Evolutionary conservation across 441 rosid genomes (phyloP).

Genomic region (Gossypium laxum): DNA sequence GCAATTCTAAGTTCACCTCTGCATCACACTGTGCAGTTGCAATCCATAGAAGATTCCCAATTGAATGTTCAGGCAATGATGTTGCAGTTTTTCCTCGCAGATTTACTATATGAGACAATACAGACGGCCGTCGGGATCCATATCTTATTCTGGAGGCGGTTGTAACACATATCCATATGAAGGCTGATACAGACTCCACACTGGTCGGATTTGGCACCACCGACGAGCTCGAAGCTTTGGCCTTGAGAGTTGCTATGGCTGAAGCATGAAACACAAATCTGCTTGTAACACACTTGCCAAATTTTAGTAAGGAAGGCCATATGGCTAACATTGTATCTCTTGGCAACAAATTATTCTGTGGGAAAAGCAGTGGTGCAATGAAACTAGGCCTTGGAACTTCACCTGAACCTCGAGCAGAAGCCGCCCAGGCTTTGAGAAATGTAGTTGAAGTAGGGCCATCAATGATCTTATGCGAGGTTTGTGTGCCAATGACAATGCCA

Average conservation of each 20-base stretch:
- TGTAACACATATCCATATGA: conserved; percentile 26
- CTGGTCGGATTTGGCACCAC: conserved; percentile 21
- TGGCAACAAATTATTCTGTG: conserved; percentile 19
- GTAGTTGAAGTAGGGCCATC: conserved; percentile 40
- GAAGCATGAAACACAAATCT: conserved; percentile 38
- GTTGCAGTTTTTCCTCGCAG: not conserved
- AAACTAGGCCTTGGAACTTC: conserved; percentile 21
- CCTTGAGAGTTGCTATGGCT: conserved; percentile 25
- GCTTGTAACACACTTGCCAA: conserved; percentile 26
- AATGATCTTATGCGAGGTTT: conserved; percentile 42
- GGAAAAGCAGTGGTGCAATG: conserved; percentile 27
- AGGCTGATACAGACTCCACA: conserved; percentile 32
- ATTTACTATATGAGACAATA: not conserved
- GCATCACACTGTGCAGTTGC: conserved; percentile 19
- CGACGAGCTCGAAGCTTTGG: conserved; percentile 13
- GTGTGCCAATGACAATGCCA: conserved; percentile 36
- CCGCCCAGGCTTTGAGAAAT: conserved; percentile 38
- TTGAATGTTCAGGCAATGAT: conserved; percentile 10
- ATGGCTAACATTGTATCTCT: conserved; percentile 20
- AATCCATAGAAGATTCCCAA: conserved; percentile 34
- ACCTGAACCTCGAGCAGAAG: conserved; percentile 19
- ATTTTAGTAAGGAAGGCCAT: conserved; percentile 18
- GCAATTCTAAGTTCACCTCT: conserved; percentile 11
- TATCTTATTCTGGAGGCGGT: not conserved
- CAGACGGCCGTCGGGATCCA: not conserved